phyloP scores from a whole-genome alignment of 2,329 filamentous ascomycete genomes.

The Neopestalotiopsis clavispora region DNA sequence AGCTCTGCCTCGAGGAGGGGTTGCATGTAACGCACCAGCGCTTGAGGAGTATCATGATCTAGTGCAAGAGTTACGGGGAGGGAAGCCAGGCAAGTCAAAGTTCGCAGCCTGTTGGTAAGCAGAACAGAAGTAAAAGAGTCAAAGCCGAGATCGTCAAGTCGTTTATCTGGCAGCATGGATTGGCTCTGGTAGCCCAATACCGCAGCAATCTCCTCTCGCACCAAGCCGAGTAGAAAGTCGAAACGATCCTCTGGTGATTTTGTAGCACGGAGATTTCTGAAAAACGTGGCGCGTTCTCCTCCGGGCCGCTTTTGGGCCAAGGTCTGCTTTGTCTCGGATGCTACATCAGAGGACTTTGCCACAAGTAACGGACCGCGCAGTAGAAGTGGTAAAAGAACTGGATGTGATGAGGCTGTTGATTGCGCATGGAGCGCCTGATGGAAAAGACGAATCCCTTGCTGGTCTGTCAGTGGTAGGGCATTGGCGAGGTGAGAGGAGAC shows the following conservation, averaged over 20 bases:
- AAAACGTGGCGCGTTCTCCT: background rate
- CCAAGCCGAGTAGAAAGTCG: background rate
- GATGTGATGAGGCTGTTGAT: background rate
- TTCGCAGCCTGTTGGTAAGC: background rate
- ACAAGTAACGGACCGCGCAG: slow-evolving; percentile 7
- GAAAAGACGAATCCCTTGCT: slow-evolving; percentile 2
- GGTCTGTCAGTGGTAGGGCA: slow-evolving; percentile 2
- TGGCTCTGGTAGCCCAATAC: slow-evolving; percentile 1
- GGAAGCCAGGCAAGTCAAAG: background rate
- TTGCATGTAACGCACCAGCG: slow-evolving; percentile 8
- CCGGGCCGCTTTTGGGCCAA: background rate
- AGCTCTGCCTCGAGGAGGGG: background rate
- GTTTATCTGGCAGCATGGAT: slow-evolving; percentile 4
- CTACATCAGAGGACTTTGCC: background rate
- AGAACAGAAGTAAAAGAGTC: slow-evolving; percentile 11
- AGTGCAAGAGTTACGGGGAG: slow-evolving; percentile 15
- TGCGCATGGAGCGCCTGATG: background rate
- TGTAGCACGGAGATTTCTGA: background rate
- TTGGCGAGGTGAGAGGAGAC: background rate
- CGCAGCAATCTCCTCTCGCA: slow-evolving; percentile 9
- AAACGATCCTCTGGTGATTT: background rate
- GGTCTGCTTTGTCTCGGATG: background rate
- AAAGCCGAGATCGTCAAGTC: slow-evolving; percentile 6
- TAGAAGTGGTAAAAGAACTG: slow-evolving; percentile 1
- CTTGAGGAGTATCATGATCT: slow-evolving; percentile 14